Conservation (phyloP, 768 basidiomycete genomes). For the Boletus subcaerulescens region DNA sequence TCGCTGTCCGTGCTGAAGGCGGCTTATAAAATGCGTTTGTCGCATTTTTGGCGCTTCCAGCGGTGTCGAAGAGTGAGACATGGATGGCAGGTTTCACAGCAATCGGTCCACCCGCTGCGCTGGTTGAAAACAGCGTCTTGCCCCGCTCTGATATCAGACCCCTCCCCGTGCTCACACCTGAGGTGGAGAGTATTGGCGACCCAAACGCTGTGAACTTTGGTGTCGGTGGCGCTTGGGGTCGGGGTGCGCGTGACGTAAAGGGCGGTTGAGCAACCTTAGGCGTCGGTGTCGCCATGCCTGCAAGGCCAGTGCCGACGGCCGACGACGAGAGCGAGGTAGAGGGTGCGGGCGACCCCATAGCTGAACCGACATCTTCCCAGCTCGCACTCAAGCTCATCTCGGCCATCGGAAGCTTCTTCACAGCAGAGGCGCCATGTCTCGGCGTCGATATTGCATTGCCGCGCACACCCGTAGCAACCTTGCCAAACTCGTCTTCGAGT, state of each 20-base stretch:
- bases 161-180: neutral
- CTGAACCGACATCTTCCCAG: slow-evolving; percentile 56
- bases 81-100: slow-evolving; percentile 3
- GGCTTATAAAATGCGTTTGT: slow-evolving; percentile 70
- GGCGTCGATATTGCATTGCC: slow-evolving; percentile 1
- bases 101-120: neutral
- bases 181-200: slow-evolving; percentile 17
- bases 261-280: slow-evolving; percentile 5
- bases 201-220: slow-evolving; percentile 29
- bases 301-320: neutral
- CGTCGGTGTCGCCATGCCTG: slow-evolving; percentile 1
- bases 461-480: slow-evolving; percentile 25
- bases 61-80: slow-evolving; percentile 40
- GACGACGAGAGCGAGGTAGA: slow-evolving; percentile 11
- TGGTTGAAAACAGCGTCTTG: slow-evolving; percentile 15
- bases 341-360: slow-evolving; percentile 6
- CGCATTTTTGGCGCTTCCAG: slow-evolving; percentile 47
- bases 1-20: slow-evolving; percentile 25
- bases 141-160: slow-evolving; percentile 15
- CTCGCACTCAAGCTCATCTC: slow-evolving; percentile 51
- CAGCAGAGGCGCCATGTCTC: slow-evolving; percentile 10
- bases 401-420: slow-evolving; percentile 21
- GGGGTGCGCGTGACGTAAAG: slow-evolving; percentile 4
- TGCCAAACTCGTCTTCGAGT: slow-evolving; percentile 58
- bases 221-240: slow-evolving; percentile 7